phyloP scores from a whole-genome alignment of 2,329 filamentous ascomycete genomes.

The Thielaviopsis euricoi region DNA sequence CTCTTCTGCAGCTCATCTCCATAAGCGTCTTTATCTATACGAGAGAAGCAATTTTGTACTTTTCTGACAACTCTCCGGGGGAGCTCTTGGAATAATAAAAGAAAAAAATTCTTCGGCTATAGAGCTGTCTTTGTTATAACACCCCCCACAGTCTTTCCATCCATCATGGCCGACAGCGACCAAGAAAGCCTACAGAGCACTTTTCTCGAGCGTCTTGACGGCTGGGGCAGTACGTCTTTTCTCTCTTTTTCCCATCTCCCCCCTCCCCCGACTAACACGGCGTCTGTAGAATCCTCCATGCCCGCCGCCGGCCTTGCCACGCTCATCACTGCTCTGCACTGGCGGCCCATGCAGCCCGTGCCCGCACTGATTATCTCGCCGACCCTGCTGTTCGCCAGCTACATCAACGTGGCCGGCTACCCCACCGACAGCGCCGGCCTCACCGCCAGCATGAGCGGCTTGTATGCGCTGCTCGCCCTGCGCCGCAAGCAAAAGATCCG shows the following conservation, averaged over 20 bases:
- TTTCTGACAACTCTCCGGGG: too few relatives aligned
- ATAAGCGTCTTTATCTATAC: too few relatives aligned
- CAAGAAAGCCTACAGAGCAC: slow-evolving; percentile 12
- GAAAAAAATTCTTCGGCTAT: neutral
- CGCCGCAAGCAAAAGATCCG: slow-evolving; percentile 27
- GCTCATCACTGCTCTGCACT: slow-evolving; percentile 38
- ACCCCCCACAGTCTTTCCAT: neutral
- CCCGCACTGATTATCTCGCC: slow-evolving; percentile 30
- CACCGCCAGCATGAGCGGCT: slow-evolving; percentile 37
- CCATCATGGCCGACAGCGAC: slow-evolving; percentile 1
- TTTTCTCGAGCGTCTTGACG: slow-evolving; percentile 22
- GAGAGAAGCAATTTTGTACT: too few relatives aligned
- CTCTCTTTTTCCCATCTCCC: slow-evolving; percentile 5
- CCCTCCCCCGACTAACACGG: too few relatives aligned
- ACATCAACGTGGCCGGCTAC: slow-evolving; percentile 43
- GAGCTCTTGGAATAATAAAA: too few relatives aligned
- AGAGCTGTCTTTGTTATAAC: neutral
- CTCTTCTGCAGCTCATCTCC: too few relatives aligned
- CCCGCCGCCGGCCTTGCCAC: slow-evolving; percentile 39
- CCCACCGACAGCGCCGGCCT: slow-evolving; percentile 39
- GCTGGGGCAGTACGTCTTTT: slow-evolving; percentile 32
- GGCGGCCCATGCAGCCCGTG: slow-evolving; percentile 35
- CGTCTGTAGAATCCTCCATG: slow-evolving; percentile 30
- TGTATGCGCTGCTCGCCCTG: slow-evolving; percentile 39
- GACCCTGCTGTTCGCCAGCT: slow-evolving; percentile 37